A percentile compares a stretch with the other conserved stretches of the same genome.
Evolutionary conservation across 805 yeast species (phyloP).

Genomic region (Wickerhamomyces subpelliculosus): DNA sequence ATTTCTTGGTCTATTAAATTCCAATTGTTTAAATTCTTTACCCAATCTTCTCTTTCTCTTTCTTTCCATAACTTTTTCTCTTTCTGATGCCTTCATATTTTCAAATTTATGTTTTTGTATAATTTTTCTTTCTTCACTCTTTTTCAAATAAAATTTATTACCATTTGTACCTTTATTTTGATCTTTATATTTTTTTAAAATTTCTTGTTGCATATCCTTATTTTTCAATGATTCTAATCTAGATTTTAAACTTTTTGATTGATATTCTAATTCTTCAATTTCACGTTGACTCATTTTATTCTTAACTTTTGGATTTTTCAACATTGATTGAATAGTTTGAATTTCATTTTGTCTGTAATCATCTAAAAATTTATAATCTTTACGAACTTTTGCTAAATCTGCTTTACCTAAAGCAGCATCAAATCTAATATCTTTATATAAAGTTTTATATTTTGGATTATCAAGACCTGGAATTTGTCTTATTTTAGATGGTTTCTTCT

Average conservation of each 20-base stretch:
- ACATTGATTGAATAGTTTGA: conserved; percentile 43
- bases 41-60: conserved; percentile 83
- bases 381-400: conserved; percentile 57
- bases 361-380: conserved; percentile 79
- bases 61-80: conserved; percentile 79
- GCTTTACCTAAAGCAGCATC: conserved; percentile 87
- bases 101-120: conserved; percentile 75
- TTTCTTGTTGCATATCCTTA: conserved; percentile 66
- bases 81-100: conserved; percentile 59
- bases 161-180: conserved; percentile 44
- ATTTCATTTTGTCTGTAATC: conserved; percentile 78
- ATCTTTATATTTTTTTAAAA: conserved; percentile 48
- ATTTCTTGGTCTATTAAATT: conserved; percentile 27
- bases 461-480: conserved; percentile 71
- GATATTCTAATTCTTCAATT: conserved; percentile 43
- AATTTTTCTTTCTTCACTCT: conserved; percentile 65
- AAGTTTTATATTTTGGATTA: conserved; percentile 29
- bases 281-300: conserved; percentile 36
- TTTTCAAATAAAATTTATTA: conserved; percentile 54
- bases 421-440: conserved; percentile 80
- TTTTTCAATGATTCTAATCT: conserved; percentile 62
- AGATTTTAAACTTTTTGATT: conserved; percentile 59
- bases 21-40: conserved; percentile 58
- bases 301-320: conserved; percentile 47
- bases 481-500: conserved; percentile 58